Evolutionary conservation across 2,329 filamentous ascomycete genomes (phyloP).

Genomic region (Aureobasidium subglaciale): DNA sequence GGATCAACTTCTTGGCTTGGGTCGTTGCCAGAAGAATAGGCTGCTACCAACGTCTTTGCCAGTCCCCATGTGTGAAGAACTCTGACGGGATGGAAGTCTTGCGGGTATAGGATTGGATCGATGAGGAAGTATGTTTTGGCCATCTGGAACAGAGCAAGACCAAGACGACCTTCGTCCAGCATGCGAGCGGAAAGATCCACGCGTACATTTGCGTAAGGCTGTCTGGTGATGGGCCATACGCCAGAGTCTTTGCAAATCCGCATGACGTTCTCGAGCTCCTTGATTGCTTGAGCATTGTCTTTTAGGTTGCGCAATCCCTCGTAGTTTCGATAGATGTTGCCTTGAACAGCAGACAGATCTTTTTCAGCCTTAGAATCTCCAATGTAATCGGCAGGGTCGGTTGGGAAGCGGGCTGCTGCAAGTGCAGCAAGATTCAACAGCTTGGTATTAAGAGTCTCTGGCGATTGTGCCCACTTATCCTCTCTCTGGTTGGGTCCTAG

Average conservation of each 20-base stretch:
- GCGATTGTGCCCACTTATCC: conserved; percentile 34
- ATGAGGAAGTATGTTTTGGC: conserved; percentile 45
- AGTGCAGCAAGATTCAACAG: conserved; percentile 20
- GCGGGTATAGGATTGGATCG: conserved; percentile 45
- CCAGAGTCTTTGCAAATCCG: conserved; percentile 27
- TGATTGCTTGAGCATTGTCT: conserved; percentile 18
- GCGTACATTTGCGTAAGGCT: conserved; percentile 49
- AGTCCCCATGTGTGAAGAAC: conserved; percentile 41
- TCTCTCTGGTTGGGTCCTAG: conserved; percentile 29
- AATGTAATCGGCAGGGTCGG: neutral
- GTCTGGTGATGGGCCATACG: conserved; percentile 43
- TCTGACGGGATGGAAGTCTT: conserved; percentile 46
- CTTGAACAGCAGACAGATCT: conserved; percentile 23
- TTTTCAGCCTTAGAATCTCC: conserved; percentile 17
- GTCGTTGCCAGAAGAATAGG: conserved; percentile 12
- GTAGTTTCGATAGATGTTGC: conserved; percentile 19
- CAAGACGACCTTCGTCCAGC: conserved; percentile 30
- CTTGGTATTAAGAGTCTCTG: conserved; percentile 20
- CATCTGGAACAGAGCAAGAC: conserved; percentile 39
- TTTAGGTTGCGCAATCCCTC: conserved; percentile 19
- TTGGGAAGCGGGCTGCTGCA: conserved; percentile 15
- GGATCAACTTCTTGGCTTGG: neutral
- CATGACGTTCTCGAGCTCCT: conserved; percentile 21
- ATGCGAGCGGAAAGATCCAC: conserved; percentile 47
- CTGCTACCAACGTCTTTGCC: conserved; percentile 32